These are phyloP conservation scores for Boechera retrofracta DNA, from an alignment of 345 rosid genomes.

Conservation along the genomic window DNA sequence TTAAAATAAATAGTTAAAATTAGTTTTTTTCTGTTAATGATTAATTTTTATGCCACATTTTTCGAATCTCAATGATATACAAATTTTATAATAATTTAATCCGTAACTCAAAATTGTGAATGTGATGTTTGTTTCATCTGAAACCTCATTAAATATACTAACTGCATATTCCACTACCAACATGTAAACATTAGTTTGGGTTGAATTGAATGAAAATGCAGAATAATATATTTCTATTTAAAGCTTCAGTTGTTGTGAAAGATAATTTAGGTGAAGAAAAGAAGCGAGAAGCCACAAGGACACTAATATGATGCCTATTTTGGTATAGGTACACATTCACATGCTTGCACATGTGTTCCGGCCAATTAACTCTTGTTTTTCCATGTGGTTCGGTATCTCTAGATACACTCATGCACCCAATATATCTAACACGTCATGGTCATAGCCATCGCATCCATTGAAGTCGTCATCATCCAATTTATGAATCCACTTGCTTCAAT, in stretches of 20 bases:
- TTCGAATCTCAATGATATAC: not conserved
- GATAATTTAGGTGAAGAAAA: slow-evolving; percentile 43
- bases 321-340: slow-evolving; percentile 44
- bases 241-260: slow-evolving; percentile 37
- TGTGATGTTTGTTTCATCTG: not conserved
- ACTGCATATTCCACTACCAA: slow-evolving; percentile 1
- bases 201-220: not conserved
- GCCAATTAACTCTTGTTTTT: slow-evolving; percentile 43
- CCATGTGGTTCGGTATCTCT: slow-evolving; percentile 46
- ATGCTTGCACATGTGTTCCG: slow-evolving; percentile 49
- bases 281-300: slow-evolving; percentile 42
- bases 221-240: not conserved
- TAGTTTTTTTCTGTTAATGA: not conserved
- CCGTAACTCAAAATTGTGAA: not conserved
- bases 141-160: not conserved
- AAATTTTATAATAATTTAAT: too few species aligned
- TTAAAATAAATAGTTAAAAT: not conserved
- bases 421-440: slow-evolving; percentile 32
- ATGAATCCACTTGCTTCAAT: slow-evolving; percentile 32
- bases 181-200: slow-evolving; percentile 5
- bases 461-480: slow-evolving; percentile 32
- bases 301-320: slow-evolving; percentile 46
- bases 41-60: not conserved
- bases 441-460: slow-evolving; percentile 33
- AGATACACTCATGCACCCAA: slow-evolving; percentile 35